These are phyloP conservation scores for Mrakia hoshinonis DNA, from an alignment of 768 basidiomycete species.

Conservation along the genomic window DNA sequence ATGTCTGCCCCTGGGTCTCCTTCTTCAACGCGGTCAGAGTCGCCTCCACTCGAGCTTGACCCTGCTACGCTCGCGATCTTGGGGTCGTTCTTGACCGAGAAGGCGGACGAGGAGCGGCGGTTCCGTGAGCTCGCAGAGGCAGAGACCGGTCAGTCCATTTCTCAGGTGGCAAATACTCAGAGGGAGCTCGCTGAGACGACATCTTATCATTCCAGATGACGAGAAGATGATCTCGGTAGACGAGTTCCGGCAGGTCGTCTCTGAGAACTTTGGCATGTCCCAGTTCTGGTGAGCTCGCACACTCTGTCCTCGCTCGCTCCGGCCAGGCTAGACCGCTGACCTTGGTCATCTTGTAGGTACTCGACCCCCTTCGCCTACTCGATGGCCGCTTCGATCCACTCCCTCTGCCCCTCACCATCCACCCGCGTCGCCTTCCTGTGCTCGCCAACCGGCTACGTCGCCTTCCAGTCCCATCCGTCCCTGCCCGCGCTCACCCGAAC, in stretches of 20 bases:
- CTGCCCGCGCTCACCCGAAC: constrained; percentile 26
- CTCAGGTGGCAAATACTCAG: background rate
- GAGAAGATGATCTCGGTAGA: constrained; percentile 32
- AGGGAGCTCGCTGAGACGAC: no score
- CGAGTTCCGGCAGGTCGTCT: constrained; percentile 27
- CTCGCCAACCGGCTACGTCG: constrained; percentile 35
- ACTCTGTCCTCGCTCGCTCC: background rate
- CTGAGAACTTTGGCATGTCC: constrained; percentile 24
- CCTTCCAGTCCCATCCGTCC: constrained; percentile 31
- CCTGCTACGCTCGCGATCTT: constrained; percentile 33
- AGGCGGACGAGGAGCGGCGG: constrained; percentile 29
- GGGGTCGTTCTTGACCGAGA: constrained; percentile 29
- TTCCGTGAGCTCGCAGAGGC: constrained; percentile 30
- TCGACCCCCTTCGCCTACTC: constrained; percentile 32
- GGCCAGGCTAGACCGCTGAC: background rate
- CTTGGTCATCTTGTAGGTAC: constrained; percentile 30
- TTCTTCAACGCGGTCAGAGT: background rate
- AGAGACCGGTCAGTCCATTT: constrained; percentile 13
- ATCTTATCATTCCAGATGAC: constrained; percentile 7
- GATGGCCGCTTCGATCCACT: constrained; percentile 31
- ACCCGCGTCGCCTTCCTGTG: constrained; percentile 34
- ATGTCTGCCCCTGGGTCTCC: background rate
- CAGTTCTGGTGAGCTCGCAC: constrained; percentile 31
- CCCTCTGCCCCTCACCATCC: constrained; percentile 12
- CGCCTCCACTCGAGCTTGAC: constrained; percentile 32